A percentile compares a stretch with the other conserved stretches of the same genome.
These are phyloP conservation scores for Ophiosphaerella narmari DNA, from an alignment of 2,329 filamentous ascomycete species.

Conservation along the genomic window DNA sequence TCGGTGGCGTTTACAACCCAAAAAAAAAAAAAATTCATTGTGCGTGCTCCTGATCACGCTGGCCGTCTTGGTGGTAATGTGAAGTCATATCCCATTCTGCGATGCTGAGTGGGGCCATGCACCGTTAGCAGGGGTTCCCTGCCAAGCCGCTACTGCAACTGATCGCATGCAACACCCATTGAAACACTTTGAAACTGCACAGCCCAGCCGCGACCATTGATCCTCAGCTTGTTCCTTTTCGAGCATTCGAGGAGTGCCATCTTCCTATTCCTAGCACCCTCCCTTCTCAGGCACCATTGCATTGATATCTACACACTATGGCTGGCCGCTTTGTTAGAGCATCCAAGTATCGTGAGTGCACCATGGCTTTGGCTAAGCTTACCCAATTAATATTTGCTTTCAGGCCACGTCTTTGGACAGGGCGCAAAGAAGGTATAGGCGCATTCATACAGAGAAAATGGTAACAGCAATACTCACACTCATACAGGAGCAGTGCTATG, in stretches of 20 bases:
- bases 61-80: too few relatives aligned
- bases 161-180: conserved; percentile 5
- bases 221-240: conserved; percentile 6
- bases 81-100: too few relatives aligned
- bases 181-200: conserved; percentile 16
- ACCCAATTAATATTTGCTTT: conserved; percentile 25
- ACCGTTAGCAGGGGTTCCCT: too few relatives aligned
- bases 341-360: conserved; percentile 69
- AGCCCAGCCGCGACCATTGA: conserved; percentile 1
- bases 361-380: conserved; percentile 26
- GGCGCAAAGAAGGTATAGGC: conserved; percentile 75
- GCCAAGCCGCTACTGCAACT: conserved; percentile 4
- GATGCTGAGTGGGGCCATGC: too few relatives aligned
- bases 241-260: conserved; percentile 6
- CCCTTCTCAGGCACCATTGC: background rate
- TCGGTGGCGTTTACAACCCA: too few relatives aligned
- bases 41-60: too few relatives aligned
- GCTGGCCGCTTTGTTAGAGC: conserved; percentile 74
- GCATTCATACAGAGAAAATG: background rate
- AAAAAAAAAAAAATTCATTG: too few relatives aligned
- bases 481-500: conserved; percentile 86
- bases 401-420: conserved; percentile 98
- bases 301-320: conserved; percentile 51
- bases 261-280: background rate
- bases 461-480: conserved; percentile 13